Conservation (phyloP, 768 basidiomycete species). For the Tubosaeta sp. region DNA sequence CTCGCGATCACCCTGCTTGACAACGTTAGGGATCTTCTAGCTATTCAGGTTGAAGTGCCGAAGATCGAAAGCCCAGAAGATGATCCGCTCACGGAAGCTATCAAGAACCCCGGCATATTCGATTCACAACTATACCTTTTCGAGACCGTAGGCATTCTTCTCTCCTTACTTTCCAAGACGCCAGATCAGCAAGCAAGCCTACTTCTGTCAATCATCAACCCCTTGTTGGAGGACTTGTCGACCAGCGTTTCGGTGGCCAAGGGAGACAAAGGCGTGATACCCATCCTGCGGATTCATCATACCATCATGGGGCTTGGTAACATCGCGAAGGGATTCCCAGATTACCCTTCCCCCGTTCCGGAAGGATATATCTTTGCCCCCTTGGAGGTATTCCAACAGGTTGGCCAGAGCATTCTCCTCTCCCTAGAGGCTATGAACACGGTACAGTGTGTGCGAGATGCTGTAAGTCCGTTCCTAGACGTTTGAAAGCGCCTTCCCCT, state of each 20-base stretch:
- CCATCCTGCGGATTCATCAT: constrained; percentile 89
- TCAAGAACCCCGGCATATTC: constrained; percentile 67
- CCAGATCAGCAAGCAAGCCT: constrained; percentile 66
- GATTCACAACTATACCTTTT: constrained; percentile 93
- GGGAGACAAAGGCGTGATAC: constrained; percentile 60
- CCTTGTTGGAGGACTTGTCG: constrained; percentile 72
- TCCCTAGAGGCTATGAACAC: constrained; percentile 86
- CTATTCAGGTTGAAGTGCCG: constrained; percentile 72
- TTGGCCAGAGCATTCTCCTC: constrained; percentile 83
- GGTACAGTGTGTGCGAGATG: constrained; percentile 85
- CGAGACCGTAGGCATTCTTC: constrained; percentile 83
- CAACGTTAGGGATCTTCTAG: constrained; percentile 71
- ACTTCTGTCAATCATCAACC: constrained; percentile 74
- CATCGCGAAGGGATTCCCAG: constrained; percentile 95
- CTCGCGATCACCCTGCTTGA: constrained; percentile 70
- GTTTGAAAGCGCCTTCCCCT: constrained; percentile 2
- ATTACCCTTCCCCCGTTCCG: constrained; percentile 68
- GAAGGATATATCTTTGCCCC: constrained; percentile 67
- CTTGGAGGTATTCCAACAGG: constrained; percentile 74
- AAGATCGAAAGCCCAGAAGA: constrained; percentile 69
- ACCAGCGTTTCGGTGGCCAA: constrained; percentile 51
- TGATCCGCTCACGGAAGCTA: constrained; percentile 76
- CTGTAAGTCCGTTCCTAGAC: constrained; percentile 49
- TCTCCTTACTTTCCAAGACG: constrained; percentile 66
- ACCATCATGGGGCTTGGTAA: constrained; percentile 92